phyloP scores from a whole-genome alignment of 495 filamentous ascomycete species.

The Rhizodiscina lignyota region DNA sequence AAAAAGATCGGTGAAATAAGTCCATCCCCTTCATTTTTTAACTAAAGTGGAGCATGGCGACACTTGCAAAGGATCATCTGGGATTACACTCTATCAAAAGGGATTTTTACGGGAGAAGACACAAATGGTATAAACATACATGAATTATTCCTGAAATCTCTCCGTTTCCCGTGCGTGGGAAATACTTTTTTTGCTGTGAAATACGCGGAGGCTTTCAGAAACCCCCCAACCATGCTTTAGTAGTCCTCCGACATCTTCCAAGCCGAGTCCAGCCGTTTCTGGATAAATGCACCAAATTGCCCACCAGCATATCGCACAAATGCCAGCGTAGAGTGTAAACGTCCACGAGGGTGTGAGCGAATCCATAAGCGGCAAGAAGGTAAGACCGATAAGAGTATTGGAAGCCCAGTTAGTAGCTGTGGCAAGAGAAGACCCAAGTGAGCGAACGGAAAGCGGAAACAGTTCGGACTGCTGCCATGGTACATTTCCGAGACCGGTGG shows the following conservation, averaged over 20 bases:
- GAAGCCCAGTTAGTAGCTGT: slow-evolving; percentile 81
- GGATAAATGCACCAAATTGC: slow-evolving; percentile 61
- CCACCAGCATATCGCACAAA: slow-evolving; percentile 53
- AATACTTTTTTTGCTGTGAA: too few relatives aligned
- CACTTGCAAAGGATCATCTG: too few relatives aligned
- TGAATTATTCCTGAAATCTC: too few relatives aligned
- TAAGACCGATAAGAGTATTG: slow-evolving; percentile 77
- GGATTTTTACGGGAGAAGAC: too few relatives aligned
- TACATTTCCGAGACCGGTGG: slow-evolving; percentile 76
- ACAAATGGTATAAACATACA: too few relatives aligned
- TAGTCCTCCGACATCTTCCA: slow-evolving; percentile 67
- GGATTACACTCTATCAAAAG: too few relatives aligned
- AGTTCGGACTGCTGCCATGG: slow-evolving; percentile 91
- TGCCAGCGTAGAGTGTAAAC: slow-evolving; percentile 54
- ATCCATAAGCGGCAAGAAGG: slow-evolving; percentile 78
- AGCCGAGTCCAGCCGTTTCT: slow-evolving; percentile 62
- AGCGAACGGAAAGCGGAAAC: slow-evolving; percentile 69
- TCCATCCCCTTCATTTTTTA: too few relatives aligned
- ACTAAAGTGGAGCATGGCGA: too few relatives aligned
- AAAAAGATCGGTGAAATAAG: too few relatives aligned
- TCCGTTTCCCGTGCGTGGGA: too few relatives aligned
- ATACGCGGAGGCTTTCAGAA: slow-evolving; percentile 25
- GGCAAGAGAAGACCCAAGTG: slow-evolving; percentile 62
- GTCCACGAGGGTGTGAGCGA: slow-evolving; percentile 56
- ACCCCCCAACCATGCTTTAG: slow-evolving; percentile 66